Conservation (phyloP, 1,284 basidiomycete genomes). For the Mycena citricolor region DNA sequence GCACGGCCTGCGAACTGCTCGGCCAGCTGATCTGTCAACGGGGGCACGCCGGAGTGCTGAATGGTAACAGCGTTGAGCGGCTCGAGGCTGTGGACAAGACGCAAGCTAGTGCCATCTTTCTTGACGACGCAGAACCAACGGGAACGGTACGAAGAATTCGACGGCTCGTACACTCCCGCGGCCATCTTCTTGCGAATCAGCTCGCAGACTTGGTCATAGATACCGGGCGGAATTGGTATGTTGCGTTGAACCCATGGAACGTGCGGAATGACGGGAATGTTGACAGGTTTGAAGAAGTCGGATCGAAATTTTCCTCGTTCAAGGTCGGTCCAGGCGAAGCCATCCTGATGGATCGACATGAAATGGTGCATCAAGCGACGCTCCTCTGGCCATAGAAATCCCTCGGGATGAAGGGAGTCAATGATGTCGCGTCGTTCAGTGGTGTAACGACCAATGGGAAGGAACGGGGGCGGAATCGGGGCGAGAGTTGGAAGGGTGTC, state of each 20-base stretch:
- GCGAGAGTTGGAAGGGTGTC: neutral
- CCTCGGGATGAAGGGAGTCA: constrained; percentile 12
- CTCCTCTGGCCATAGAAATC: constrained; percentile 26
- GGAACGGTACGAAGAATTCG: constrained; percentile 31
- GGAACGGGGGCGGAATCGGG: constrained; percentile 3
- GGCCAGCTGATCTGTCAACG: constrained; percentile 24
- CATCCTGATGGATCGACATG: constrained; percentile 22
- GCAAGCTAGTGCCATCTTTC: constrained; percentile 30
- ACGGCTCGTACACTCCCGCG: constrained; percentile 33
- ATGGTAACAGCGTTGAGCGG: constrained; percentile 35
- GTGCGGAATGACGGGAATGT: constrained; percentile 35
- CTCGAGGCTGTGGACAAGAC: constrained; percentile 32
- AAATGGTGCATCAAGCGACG: constrained; percentile 28
- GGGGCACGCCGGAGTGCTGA: constrained; percentile 27
- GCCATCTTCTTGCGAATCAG: constrained; percentile 26
- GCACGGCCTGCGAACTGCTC: constrained; percentile 23
- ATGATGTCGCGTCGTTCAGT: constrained; percentile 22
- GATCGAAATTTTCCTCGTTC: constrained; percentile 32
- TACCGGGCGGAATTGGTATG: constrained; percentile 29
- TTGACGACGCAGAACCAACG: constrained; percentile 34
- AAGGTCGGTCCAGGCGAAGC: constrained; percentile 30
- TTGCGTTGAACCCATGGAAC: constrained; percentile 31
- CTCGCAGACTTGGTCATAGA: constrained; percentile 24
- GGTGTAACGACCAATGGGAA: constrained; percentile 12
- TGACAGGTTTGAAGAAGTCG: constrained; percentile 34